phyloP scores from a whole-genome alignment of 2,329 filamentous ascomycete species.

The Cryphonectria naterciae region DNA sequence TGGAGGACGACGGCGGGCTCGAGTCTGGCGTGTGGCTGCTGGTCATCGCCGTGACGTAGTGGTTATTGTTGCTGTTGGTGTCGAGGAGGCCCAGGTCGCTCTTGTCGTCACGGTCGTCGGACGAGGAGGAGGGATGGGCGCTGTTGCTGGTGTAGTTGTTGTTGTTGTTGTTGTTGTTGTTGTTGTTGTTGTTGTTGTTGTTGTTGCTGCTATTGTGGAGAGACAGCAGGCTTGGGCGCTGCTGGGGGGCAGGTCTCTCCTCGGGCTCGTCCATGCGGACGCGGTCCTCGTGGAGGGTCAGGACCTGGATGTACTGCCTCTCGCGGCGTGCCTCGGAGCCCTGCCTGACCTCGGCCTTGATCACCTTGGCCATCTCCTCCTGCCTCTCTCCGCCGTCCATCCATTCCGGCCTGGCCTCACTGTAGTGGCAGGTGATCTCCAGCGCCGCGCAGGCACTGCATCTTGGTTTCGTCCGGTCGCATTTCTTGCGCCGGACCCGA shows the following conservation, averaged over 20 bases:
- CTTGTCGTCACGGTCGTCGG: slow-evolving; percentile 15
- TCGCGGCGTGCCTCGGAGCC: slow-evolving; percentile 21
- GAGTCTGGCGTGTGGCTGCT: slow-evolving; percentile 16
- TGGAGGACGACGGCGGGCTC: slow-evolving; percentile 24
- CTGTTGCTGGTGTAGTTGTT: too few relatives aligned
- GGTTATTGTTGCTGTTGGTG: too few relatives aligned
- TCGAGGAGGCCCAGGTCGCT: slow-evolving; percentile 13
- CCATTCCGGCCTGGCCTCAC: slow-evolving; percentile 38
- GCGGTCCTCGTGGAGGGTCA: slow-evolving; percentile 27
- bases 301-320: slow-evolving; percentile 26
- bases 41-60: background rate
- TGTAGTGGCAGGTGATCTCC: slow-evolving; percentile 42
- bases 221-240: slow-evolving; percentile 5
- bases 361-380: slow-evolving; percentile 39
- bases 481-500: slow-evolving; percentile 34
- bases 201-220: slow-evolving; percentile 6
- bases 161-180: background rate
- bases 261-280: slow-evolving; percentile 23
- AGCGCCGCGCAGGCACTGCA: slow-evolving; percentile 42
- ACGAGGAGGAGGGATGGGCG: background rate
- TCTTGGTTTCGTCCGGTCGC: slow-evolving; percentile 40
- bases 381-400: slow-evolving; percentile 38
- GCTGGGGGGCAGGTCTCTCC: slow-evolving; percentile 19
- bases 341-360: slow-evolving; percentile 43
- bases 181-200: background rate